phyloP scores from a whole-genome alignment of 331 rosid genomes.

The Prunus yedoensis region DNA sequence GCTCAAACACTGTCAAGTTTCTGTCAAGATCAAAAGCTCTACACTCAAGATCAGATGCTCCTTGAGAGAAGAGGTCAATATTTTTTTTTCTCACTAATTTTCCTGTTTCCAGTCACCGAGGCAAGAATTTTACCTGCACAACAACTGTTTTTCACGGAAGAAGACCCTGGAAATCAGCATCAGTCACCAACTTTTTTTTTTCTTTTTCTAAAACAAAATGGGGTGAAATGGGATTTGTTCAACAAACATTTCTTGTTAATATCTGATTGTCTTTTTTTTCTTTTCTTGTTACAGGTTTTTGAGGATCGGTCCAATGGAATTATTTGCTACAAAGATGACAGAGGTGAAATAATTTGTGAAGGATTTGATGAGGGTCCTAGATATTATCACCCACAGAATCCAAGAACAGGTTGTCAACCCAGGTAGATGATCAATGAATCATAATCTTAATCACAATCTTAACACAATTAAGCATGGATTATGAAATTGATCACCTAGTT shows the following conservation, averaged over 20 bases:
- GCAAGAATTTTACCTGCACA: too few relatives aligned
- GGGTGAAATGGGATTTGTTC: not conserved
- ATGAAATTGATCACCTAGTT: constrained; percentile 1
- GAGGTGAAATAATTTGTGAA: constrained; percentile 83
- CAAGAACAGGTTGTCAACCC: constrained; percentile 38
- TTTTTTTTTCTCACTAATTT: not conserved
- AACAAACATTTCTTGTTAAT: constrained; percentile 18
- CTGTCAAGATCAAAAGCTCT: constrained; percentile 39
- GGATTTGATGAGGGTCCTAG: constrained; percentile 95
- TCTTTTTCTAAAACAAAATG: too few relatives aligned
- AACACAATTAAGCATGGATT: not conserved
- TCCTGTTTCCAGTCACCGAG: too few relatives aligned
- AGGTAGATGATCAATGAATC: constrained; percentile 43
- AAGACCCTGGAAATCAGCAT: not conserved
- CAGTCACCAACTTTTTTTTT: not conserved
- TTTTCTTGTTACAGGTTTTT: constrained; percentile 48
- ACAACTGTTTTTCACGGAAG: too few relatives aligned
- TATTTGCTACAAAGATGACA: constrained; percentile 74
- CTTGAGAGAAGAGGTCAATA: constrained; percentile 67
- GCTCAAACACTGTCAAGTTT: constrained; percentile 42
- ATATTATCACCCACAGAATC: constrained; percentile 47
- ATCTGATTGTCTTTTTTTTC: constrained; percentile 1
- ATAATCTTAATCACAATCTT: not conserved
- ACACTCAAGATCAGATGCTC: constrained; percentile 61
- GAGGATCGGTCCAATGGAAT: constrained; percentile 78